phyloP scores from a whole-genome alignment of 768 basidiomycete genomes.

The Leccinum longicurvipes region DNA sequence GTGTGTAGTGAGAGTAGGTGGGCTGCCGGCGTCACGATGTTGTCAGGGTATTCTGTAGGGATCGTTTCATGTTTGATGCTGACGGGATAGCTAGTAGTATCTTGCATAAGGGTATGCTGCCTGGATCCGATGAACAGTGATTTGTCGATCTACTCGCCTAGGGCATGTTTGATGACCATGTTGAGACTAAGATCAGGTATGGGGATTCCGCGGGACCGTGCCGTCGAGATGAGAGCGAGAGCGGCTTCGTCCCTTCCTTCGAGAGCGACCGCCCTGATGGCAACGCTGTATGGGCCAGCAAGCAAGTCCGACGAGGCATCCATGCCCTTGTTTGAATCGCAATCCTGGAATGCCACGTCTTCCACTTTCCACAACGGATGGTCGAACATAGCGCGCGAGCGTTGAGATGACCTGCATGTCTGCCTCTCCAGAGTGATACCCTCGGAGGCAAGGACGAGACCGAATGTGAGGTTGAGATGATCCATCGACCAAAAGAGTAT shows the following conservation, averaged over 20 bases:
- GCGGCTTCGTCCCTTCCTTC: slow-evolving; percentile 40
- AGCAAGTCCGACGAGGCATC: slow-evolving; percentile 9
- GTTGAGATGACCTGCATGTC: slow-evolving; percentile 32
- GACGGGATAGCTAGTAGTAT: background rate
- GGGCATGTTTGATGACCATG: slow-evolving; percentile 28
- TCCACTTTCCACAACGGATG: slow-evolving; percentile 30
- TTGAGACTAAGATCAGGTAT: slow-evolving; percentile 38
- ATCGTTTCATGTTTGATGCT: background rate
- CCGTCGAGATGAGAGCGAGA: slow-evolving; percentile 41
- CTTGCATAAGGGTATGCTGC: slow-evolving; percentile 8
- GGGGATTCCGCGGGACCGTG: slow-evolving; percentile 23
- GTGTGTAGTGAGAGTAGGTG: slow-evolving; percentile 26
- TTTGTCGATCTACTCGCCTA: slow-evolving; percentile 8
- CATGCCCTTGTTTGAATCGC: no score
- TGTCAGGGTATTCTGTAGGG: background rate
- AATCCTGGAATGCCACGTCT: no score
- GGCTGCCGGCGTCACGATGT: slow-evolving; percentile 12
- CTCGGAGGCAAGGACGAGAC: no score
- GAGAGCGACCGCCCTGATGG: slow-evolving; percentile 40
- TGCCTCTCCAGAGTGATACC: slow-evolving; percentile 8
- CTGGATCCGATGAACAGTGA: slow-evolving; percentile 7
- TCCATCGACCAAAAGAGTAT: no score
- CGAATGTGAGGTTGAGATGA: no score
- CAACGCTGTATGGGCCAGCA: slow-evolving; percentile 31
- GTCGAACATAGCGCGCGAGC: slow-evolving; percentile 43